Base-by-base conservation (phyloP, 768 basidiomycete species). In the Boletales sp. region DNA sequence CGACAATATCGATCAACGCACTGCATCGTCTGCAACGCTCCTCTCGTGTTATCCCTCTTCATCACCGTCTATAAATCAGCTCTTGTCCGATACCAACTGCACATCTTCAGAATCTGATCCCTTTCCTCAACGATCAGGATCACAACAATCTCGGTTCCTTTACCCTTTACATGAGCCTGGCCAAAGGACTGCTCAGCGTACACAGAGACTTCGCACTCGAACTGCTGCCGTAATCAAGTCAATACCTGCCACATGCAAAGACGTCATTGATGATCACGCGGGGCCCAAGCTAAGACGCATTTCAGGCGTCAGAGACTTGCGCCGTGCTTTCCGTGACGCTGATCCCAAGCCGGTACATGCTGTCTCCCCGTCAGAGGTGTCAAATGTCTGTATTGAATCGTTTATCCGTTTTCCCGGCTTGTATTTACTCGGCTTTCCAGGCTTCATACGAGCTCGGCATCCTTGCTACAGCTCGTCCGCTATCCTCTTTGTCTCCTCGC, bases 231-330 rank as follows among this genome's bases (percentile, higher is more conserved):
- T 67, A 29, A 46, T 69, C 50, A 45, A 37, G 48, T 57, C 65
- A 21, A 50, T 67, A 40, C 66, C 66, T 19, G 65, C 63, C 13
- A 67, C 66, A 17, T 57, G 42, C 2, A 62, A 64, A 14, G 54
- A 59, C 21, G 14, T 29, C 14, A 50, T 55, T 17, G 31, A 55
- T 24, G 13, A 52, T 35, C 17, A 5, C 21, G 6, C 43, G 18
- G 24, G 19, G 13, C 46, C 52, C 18, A 64, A 54, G 43, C 43
- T 65, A 15, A 60, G 64, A 50, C 65, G 65, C 35, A 51, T 65
- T 35, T 39, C 54, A 27, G 58, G 58, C 14, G 12, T 58, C 44
- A 47, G 43, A 45, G 61, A 65, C 47, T 53, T 65, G 30, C 64
- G 64, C 13, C 49, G 54, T 45, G 63, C 49, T 21, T 65, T 67